phyloP scores from a whole-genome alignment of 2,329 filamentous ascomycete genomes.

The Exophiala sideris region DNA sequence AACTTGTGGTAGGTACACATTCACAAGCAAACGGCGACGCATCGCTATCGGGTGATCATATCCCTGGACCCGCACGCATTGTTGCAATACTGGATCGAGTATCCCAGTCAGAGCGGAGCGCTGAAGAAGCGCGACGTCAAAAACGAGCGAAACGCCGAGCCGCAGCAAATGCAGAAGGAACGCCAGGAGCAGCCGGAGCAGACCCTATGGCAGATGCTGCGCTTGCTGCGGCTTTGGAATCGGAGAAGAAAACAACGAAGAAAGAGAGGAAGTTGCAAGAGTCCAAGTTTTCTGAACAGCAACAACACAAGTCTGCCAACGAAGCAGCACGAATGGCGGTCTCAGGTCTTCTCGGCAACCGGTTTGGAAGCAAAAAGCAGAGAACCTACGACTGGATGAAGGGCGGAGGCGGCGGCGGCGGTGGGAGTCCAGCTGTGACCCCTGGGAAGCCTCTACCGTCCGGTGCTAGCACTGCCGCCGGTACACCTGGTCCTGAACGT shows the following conservation, averaged over 20 bases:
- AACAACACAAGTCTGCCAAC: constrained; percentile 78
- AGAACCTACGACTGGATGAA: constrained; percentile 50
- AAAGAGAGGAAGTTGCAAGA: constrained; percentile 82
- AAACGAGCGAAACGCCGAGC: constrained; percentile 64
- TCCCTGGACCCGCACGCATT: constrained; percentile 6
- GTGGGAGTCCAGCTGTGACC: constrained; percentile 31
- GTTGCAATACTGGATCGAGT: constrained; percentile 37
- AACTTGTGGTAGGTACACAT: constrained; percentile 35
- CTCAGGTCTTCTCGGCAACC: constrained; percentile 56
- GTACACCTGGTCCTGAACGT: constrained; percentile 20
- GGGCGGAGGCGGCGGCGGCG: constrained; percentile 32
- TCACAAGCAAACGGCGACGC: constrained; percentile 38
- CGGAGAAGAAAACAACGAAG: constrained; percentile 73
- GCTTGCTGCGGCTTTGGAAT: constrained; percentile 45
- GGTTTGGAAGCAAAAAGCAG: constrained; percentile 41
- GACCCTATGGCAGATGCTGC: constrained; percentile 39
- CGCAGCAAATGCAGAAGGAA: constrained; percentile 51
- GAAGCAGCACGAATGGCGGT: constrained; percentile 75
- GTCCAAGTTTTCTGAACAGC: constrained; percentile 69
- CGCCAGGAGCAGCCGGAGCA: constrained; percentile 56
- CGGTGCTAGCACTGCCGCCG: constrained; percentile 16
- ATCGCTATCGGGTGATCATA: constrained; percentile 30
- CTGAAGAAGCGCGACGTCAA: constrained; percentile 67
- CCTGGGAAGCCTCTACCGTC: constrained; percentile 14
- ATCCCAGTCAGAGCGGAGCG: constrained; percentile 61